Percentiles rank a stretch among this genome's conserved stretches.
Conservation (phyloP, 371 early-diverging fungal genomes). For the Quaeritorhiza haematococci region DNA sequence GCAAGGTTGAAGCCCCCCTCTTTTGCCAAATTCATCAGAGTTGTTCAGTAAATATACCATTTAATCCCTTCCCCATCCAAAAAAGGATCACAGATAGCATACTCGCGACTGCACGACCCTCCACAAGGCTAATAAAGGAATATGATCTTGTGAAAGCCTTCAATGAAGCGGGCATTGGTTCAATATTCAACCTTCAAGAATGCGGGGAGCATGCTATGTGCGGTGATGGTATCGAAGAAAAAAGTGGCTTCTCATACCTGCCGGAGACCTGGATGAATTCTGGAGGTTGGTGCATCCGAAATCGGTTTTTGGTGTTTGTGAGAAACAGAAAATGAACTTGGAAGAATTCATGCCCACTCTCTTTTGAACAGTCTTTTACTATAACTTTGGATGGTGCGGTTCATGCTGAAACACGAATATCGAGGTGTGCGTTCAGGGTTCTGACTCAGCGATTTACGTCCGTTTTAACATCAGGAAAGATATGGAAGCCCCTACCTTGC, state of each 20-base stretch:
- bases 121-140: conserved; percentile 28
- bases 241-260: conserved; percentile 33
- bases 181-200: conserved; percentile 40
- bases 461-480: conserved; percentile 17
- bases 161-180: conserved; percentile 13
- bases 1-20: too few relatives aligned
- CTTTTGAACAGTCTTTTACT: conserved; percentile 29
- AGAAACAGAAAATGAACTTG: too few relatives aligned
- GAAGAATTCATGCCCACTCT: too few relatives aligned
- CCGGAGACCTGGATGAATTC: conserved; percentile 37
- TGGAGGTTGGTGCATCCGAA: conserved; percentile 21
- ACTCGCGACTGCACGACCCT: conserved; percentile 42
- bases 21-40: too few relatives aligned
- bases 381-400: conserved; percentile 39
- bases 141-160: conserved; percentile 23
- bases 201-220: conserved; percentile 39
- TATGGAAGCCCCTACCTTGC: conserved; percentile 35
- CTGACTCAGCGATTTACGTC: conserved; percentile 1
- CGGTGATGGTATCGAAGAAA: conserved; percentile 30
- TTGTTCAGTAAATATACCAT: too few relatives aligned
- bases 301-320: too few relatives aligned
- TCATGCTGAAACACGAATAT: neutral
- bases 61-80: too few relatives aligned
- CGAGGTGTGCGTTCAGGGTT: neutral
- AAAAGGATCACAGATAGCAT: conserved; percentile 38